Conservation (phyloP, 345 rosid genomes). For the Turritis glabra region DNA sequence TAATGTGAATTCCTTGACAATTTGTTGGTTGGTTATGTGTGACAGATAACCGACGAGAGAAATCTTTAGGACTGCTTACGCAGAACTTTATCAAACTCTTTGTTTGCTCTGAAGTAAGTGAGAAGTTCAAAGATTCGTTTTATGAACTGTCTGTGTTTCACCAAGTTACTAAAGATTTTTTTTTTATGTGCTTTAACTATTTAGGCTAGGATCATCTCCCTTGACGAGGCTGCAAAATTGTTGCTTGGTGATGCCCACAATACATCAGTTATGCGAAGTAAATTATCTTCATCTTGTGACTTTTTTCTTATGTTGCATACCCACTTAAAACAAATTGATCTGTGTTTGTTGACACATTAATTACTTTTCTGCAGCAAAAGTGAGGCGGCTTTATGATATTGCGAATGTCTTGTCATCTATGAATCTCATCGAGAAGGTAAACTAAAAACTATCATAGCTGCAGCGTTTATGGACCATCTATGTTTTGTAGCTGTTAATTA, state of each 20-base stretch:
- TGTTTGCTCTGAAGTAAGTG: conserved; percentile 73
- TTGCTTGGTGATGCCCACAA: conserved; percentile 79
- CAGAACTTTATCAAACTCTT: conserved; percentile 91
- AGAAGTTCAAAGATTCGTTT: neutral
- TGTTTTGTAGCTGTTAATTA: neutral
- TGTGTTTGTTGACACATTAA: conserved; percentile 1
- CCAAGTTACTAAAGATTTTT: conserved; percentile 2
- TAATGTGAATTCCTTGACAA: neutral
- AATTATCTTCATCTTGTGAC: conserved; percentile 24
- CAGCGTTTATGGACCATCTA: neutral
- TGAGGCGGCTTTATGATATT: conserved; percentile 86
- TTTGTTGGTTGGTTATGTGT: conserved; percentile 18
- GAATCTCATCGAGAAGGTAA: conserved; percentile 91
- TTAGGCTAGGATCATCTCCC: conserved; percentile 71
- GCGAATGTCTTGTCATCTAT: conserved; percentile 84
- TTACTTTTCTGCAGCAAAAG: conserved; percentile 64
- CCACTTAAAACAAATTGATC: neutral
- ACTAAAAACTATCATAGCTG: neutral
- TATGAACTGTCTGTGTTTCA: neutral
- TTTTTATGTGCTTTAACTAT: conserved; percentile 14
- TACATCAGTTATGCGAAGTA: conserved; percentile 81
- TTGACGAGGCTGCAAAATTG: conserved; percentile 75
- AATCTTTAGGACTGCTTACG: conserved; percentile 83
- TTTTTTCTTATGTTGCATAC: neutral
- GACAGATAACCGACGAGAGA: conserved; percentile 78